Percentiles rank a stretch among this genome's conserved stretches.
Conservation (phyloP, 2,329 filamentous ascomycete genomes). For the Calonectria montana region DNA sequence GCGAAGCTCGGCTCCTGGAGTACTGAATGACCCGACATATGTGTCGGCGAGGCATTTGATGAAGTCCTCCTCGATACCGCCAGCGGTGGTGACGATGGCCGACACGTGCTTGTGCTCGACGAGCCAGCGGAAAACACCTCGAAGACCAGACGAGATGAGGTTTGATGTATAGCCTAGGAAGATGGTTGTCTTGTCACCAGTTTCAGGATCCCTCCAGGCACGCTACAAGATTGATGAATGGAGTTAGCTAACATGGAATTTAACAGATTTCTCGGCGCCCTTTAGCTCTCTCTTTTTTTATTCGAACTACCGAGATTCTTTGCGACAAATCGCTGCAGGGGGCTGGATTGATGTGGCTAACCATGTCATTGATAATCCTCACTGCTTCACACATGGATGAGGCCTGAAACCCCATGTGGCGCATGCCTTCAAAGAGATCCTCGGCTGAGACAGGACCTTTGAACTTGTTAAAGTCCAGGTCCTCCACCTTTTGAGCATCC, state of each 20-base stretch:
- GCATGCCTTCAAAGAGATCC: conserved; percentile 85
- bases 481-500: conserved; percentile 83
- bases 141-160: conserved; percentile 93
- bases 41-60: conserved; percentile 98
- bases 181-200: conserved; percentile 85
- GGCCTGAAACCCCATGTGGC: conserved; percentile 81
- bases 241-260: conserved; percentile 7
- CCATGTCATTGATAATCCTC: conserved; percentile 95
- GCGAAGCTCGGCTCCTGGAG: conserved; percentile 81
- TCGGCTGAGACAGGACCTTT: conserved; percentile 84
- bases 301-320: not conserved
- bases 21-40: conserved; percentile 88
- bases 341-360: conserved; percentile 49
- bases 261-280: not conserved
- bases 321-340: not conserved
- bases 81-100: conserved; percentile 93
- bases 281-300: not conserved
- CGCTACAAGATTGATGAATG: conserved; percentile 59
- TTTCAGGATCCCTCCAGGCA: conserved; percentile 83
- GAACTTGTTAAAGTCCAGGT: conserved; percentile 91
- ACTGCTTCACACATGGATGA: conserved; percentile 86
- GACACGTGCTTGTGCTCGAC: conserved; percentile 94
- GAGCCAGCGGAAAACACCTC: conserved; percentile 91
- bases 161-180: conserved; percentile 99
- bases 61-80: conserved; percentile 95